Evolutionary conservation across 371 early-diverging fungal species (phyloP).

Genomic region (Cladochytrium tenue): DNA sequence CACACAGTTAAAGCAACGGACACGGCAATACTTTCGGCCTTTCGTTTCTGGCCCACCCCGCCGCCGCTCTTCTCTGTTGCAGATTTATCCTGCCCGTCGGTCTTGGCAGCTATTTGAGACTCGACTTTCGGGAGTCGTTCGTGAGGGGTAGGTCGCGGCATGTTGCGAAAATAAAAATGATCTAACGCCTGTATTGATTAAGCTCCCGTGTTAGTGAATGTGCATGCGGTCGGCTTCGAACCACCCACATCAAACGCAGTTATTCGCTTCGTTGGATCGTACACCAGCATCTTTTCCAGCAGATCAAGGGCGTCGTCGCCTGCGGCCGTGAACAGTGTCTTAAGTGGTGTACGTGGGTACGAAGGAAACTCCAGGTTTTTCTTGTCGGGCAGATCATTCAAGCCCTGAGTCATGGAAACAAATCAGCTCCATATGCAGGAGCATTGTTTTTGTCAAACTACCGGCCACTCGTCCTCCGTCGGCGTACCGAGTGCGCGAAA

Average conservation of each 20-base stretch:
- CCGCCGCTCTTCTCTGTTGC: too few relatives aligned
- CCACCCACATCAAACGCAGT: slow-evolving; percentile 72
- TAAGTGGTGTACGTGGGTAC: slow-evolving; percentile 75
- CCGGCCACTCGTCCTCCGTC: slow-evolving; percentile 94
- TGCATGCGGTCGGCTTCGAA: not conserved
- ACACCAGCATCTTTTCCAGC: slow-evolving; percentile 87
- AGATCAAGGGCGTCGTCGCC: slow-evolving; percentile 89
- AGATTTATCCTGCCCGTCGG: too few relatives aligned
- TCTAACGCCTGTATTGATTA: slow-evolving; percentile 64
- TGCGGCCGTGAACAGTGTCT: slow-evolving; percentile 89
- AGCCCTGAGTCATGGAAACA: slow-evolving; percentile 48
- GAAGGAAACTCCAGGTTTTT: slow-evolving; percentile 55
- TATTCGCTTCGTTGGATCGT: slow-evolving; percentile 89
- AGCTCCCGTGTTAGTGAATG: not conserved
- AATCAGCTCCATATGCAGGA: not conserved
- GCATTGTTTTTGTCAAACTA: slow-evolving; percentile 15
- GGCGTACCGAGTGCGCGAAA: slow-evolving; percentile 97
- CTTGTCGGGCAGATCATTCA: slow-evolving; percentile 73
- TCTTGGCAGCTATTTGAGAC: slow-evolving; percentile 1
- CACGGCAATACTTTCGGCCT: too few relatives aligned
- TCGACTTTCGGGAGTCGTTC: slow-evolving; percentile 71
- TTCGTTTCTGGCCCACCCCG: too few relatives aligned
- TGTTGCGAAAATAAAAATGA: slow-evolving; percentile 88
- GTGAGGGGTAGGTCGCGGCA: slow-evolving; percentile 84
- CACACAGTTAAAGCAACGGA: too few relatives aligned